Evolutionary conservation across 2,329 filamentous ascomycete species (phyloP).

Genomic region (Epichloe uncinata): DNA sequence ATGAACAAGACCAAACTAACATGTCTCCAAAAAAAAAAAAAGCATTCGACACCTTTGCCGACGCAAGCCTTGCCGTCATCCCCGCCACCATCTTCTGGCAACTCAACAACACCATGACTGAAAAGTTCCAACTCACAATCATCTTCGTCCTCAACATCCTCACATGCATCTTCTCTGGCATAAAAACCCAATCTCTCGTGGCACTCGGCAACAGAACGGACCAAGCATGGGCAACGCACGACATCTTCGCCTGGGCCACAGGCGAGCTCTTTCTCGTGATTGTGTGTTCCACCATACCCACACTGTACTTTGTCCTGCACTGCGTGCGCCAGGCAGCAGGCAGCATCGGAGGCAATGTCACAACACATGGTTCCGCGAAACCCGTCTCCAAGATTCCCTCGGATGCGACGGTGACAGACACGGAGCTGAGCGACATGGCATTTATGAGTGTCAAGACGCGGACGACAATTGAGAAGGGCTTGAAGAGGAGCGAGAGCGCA

Average conservation of each 20-base stretch:
- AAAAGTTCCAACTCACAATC: slow-evolving; percentile 51
- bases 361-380: slow-evolving; percentile 2
- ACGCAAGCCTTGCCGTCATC: slow-evolving; percentile 12
- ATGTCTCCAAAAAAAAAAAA: not conserved
- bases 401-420: not conserved
- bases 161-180: slow-evolving; percentile 12
- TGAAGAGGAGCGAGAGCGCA: slow-evolving; percentile 1
- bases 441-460: slow-evolving; percentile 8
- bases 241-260: slow-evolving; percentile 12
- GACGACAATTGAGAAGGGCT: slow-evolving; percentile 8
- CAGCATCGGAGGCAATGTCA: not conserved
- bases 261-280: slow-evolving; percentile 14
- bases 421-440: slow-evolving; percentile 6
- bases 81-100: slow-evolving; percentile 42
- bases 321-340: slow-evolving; percentile 5
- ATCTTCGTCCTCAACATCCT: slow-evolving; percentile 13
- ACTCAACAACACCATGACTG: slow-evolving; percentile 64
- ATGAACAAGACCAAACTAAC: not conserved
- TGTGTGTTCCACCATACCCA: slow-evolving; percentile 11
- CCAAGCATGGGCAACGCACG: slow-evolving; percentile 11
- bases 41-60: slow-evolving; percentile 13
- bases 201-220: slow-evolving; percentile 11
- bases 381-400: not conserved
- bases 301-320: slow-evolving; percentile 8
- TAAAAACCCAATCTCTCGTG: slow-evolving; percentile 13